These are phyloP conservation scores for Solanum appendiculatum DNA, from an alignment of 257 asterid genomes.

Conservation along the genomic window DNA sequence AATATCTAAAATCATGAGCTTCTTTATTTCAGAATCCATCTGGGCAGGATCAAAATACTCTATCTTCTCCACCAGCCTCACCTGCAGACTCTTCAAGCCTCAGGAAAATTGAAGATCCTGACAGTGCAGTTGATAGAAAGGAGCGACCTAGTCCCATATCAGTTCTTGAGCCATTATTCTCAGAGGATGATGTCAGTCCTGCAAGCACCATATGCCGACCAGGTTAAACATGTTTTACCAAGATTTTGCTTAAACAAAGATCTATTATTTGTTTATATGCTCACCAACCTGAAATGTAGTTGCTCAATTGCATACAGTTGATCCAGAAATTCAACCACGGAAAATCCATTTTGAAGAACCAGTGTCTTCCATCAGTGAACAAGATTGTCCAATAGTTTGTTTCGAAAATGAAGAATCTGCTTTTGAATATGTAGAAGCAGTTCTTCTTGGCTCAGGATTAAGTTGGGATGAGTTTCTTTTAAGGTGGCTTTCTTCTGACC, in stretches of 20 bases:
- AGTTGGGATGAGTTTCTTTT: constrained; percentile 78
- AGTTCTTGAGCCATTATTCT: constrained; percentile 74
- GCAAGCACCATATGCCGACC: constrained; percentile 42
- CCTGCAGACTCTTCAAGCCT: constrained; percentile 26
- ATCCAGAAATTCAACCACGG: constrained; percentile 56
- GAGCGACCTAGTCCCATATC: constrained; percentile 87
- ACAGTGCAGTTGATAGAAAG: constrained; percentile 28
- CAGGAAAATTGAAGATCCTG: constrained; percentile 36
- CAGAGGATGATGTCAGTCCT: constrained; percentile 81
- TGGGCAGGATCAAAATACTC: constrained; percentile 27
- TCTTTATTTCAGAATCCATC: neutral
- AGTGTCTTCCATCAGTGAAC: constrained; percentile 27
- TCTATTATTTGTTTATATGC: neutral
- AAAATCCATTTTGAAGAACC: constrained; percentile 62
- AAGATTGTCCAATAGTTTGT: constrained; percentile 43
- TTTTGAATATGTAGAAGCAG: constrained; percentile 99
- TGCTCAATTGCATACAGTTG: constrained; percentile 33
- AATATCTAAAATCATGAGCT: constrained; percentile 14
- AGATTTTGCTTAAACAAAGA: neutral
- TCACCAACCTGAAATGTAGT: constrained; percentile 6
- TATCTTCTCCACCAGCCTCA: constrained; percentile 30
- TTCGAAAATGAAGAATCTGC: constrained; percentile 84
- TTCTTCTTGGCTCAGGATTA: constrained; percentile 87
- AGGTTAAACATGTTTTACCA: constrained; percentile 37
- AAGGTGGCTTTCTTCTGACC: constrained; percentile 62